Evolutionary conservation across 768 basidiomycete genomes (phyloP), one percentile per base, ranked within the genome.

Genomic region (Pulveroboletus sp.): DNA sequence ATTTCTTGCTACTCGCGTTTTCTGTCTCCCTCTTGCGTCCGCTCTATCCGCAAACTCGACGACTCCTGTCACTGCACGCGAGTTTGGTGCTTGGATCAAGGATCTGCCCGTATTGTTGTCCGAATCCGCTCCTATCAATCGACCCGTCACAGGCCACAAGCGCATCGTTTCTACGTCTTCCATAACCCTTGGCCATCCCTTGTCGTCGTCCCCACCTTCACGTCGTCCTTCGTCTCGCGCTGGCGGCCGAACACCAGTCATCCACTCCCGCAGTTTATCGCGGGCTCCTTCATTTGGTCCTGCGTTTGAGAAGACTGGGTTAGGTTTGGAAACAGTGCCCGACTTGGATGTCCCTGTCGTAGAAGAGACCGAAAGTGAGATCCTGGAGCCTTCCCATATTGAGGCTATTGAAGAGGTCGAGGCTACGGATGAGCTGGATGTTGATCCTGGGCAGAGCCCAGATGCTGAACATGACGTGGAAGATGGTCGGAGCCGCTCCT

Each of bases 81-180:
- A 89, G 50, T 90, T 99, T 61, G 93, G 93, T 10, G 62, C 68
- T 36, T 99, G 95, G 95, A 76, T 84, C 49, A 83, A 81, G 67
- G 82, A 84, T 57, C 73, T 99, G n/a, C 89, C 90, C 24, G 71
- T 77, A 26, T 75, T 90, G 46, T 75, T 95, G 43, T 80, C 78
- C 43, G 72, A 72, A 40, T 73, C 64, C 24, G 56, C 39, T 14
- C 63, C 53, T 1, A 51, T 43, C 39, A 43, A 45, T 46, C 64
- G 74, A 52, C 72, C 71, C 24, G 44, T 57, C 40, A 55, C 49
- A 13, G 59, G 73, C 10, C 86, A 87, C 58, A 65, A 69, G 41
- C 83, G 85, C 43, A 81, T 74, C 39, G 63, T 79, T 27, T 85
- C 82, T 37, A 76, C 73, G 39, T 76, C 80, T 49, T 85, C 84